Base-by-base conservation (phyloP, 352 stramenopile species). In the Phytophthora crassamura region DNA sequence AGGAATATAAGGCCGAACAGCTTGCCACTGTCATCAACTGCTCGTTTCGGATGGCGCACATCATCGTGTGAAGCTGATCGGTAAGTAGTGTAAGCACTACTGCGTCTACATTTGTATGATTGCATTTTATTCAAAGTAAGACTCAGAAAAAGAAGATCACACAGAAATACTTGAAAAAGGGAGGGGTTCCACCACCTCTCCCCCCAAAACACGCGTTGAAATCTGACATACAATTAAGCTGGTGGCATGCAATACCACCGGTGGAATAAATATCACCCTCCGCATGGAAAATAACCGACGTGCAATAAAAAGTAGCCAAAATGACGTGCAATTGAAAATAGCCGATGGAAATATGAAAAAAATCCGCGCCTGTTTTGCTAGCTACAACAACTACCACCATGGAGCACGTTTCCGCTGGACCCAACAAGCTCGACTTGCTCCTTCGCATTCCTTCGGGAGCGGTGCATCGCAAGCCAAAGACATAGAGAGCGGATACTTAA, bases 401-500 rank as follows among this genome's bases (percentile, higher is more conserved):
- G 54, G 14, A 56, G 20, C 51, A 59, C 51, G 35, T 20, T 25
- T 25, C 22, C 22, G 1, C 2, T 49, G 42, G 45, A 14, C 28
- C 41, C 12, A 60, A 25, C 52, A 60, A 60, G 32, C 52, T 56
- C n/a, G 61, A 69, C 22, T 39, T 68, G 20, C 51, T 51, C 1
- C 38, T 59, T 18, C 61, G 53, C 9, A 28, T 33, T 69, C 61
- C 3, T 69, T 54, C 39, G 43, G 59, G 5, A 69, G 61, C 52
- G 64, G 56, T 41, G 48, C 36, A 56, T 71, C 55, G 10, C 61
- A 70, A 28, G n/a, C 53, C 8, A 63, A 69, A 20, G 40, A 59
- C 25, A 2, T 61, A 32, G 57, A 74, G 41, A 54, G 55, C 11
- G 32, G 25, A 7, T 73, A 64, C 39, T 33, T 35, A 3, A 48